Conservation (phyloP, 495 filamentous ascomycete species). For the Hyaloscypha bicolor region DNA sequence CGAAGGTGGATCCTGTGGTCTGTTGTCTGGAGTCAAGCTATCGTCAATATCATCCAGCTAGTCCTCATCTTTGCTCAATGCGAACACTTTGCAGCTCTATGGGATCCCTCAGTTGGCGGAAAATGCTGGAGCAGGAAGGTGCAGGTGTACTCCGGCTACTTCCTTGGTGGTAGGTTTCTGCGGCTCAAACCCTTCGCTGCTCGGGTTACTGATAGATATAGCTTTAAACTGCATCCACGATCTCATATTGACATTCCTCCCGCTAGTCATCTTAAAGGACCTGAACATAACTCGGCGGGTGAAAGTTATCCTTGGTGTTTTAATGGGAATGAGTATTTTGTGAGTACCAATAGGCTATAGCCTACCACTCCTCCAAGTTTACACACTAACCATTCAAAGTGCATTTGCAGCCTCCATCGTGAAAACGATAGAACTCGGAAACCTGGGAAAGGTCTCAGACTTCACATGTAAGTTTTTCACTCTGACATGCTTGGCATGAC, state of each 20-base stretch:
- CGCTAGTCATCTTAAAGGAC: slow-evolving; percentile 12
- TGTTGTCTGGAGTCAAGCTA: slow-evolving; percentile 9
- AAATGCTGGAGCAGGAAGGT: slow-evolving; percentile 21
- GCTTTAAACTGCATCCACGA: slow-evolving; percentile 20
- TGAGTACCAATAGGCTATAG: neutral
- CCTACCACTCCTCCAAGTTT: neutral
- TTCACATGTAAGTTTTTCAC: slow-evolving; percentile 13
- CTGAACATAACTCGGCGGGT: slow-evolving; percentile 14
- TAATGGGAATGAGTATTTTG: slow-evolving; percentile 25
- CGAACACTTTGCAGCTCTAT: slow-evolving; percentile 15
- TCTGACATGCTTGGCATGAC: neutral
- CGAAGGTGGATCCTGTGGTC: slow-evolving; percentile 13
- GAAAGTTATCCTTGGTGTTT: slow-evolving; percentile 14
- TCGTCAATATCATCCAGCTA: slow-evolving; percentile 12
- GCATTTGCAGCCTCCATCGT: slow-evolving; percentile 18
- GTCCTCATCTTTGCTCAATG: slow-evolving; percentile 18
- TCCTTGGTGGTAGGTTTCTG: slow-evolving; percentile 9
- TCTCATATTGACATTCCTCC: slow-evolving; percentile 20
- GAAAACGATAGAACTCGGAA: slow-evolving; percentile 15
- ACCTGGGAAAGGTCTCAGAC: slow-evolving; percentile 11
- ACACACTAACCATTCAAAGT: slow-evolving; percentile 10
- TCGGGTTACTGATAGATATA: neutral
- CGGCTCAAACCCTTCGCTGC: too few relatives aligned
- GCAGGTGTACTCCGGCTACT: slow-evolving; percentile 14
- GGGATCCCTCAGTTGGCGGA: slow-evolving; percentile 17